phyloP scores from a whole-genome alignment of 768 basidiomycete species.

The Xanthoconium stramineum region DNA sequence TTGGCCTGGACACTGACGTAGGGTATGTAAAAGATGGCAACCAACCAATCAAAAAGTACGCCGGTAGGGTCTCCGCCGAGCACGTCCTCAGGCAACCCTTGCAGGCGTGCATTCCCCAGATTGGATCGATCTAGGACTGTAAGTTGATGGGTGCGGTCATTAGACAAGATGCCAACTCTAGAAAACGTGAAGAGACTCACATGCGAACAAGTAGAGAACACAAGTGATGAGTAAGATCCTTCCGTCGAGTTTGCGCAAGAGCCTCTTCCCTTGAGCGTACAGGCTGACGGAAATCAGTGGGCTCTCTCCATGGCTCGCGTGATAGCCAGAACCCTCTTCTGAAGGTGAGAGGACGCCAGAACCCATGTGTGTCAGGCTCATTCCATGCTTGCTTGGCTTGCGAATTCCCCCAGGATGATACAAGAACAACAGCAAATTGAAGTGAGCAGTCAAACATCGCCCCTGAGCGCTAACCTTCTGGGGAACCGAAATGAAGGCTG shows the following conservation, averaged over 20 bases:
- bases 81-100: slow-evolving; percentile 61
- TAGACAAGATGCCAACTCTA: background rate
- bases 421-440: too few species aligned
- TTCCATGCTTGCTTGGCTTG: too few species aligned
- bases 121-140: slow-evolving; percentile 74
- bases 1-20: too few species aligned
- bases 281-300: slow-evolving; percentile 18
- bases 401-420: too few species aligned
- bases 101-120: slow-evolving; percentile 74
- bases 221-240: slow-evolving; percentile 71
- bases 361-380: too few species aligned
- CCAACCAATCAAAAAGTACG: slow-evolving; percentile 72
- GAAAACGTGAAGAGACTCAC: slow-evolving; percentile 53
- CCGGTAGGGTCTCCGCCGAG: slow-evolving; percentile 70
- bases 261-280: slow-evolving; percentile 38
- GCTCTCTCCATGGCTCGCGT: slow-evolving; percentile 12
- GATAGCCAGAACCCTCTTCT: background rate
- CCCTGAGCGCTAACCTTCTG: too few species aligned
- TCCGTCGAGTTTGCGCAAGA: slow-evolving; percentile 63
- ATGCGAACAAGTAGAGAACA: slow-evolving; percentile 71
- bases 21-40: slow-evolving; percentile 75
- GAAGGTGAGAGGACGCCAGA: background rate
- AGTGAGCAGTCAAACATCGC: too few species aligned
- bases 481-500: too few species aligned
- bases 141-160: background rate